A percentile compares a stretch with the other conserved stretches of the same genome.
These are phyloP conservation scores for Nannochloropsis gaditana DNA, from an alignment of 108 stramenopile genomes.

Conservation along the genomic window DNA sequence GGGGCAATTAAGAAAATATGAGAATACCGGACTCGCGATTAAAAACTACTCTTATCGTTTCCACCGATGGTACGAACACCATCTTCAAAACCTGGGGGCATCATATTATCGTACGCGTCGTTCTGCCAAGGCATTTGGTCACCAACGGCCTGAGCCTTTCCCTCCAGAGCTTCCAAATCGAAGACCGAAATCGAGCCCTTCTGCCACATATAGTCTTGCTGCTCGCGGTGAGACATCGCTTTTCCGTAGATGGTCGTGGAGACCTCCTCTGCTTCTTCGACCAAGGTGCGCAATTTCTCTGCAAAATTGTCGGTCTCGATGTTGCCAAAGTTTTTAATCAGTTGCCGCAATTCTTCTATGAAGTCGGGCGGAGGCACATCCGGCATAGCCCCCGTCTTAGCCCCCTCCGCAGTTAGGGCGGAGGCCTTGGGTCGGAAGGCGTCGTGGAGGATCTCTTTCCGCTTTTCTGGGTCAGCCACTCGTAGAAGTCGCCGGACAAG, in stretches of 20 bases:
- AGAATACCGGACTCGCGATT: not conserved
- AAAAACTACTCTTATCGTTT: slow-evolving; percentile 18
- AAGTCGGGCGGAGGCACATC: slow-evolving; percentile 21
- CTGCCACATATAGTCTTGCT: slow-evolving; percentile 21
- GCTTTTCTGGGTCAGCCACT: not conserved
- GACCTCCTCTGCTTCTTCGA: slow-evolving; percentile 19
- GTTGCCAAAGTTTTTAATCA: slow-evolving; percentile 4
- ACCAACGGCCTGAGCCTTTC: not conserved
- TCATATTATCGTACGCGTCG: not conserved
- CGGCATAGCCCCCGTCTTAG: not conserved
- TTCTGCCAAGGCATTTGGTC: slow-evolving; percentile 23
- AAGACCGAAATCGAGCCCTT: slow-evolving; percentile 18
- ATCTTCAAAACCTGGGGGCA: slow-evolving; percentile 23
- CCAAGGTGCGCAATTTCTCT: not conserved
- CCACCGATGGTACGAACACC: slow-evolving; percentile 19
- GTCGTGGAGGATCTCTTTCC: not conserved
- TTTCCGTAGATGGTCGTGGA: not conserved
- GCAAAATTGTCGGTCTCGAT: not conserved
- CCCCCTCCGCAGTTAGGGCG: not conserved
- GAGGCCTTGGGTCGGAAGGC: slow-evolving; percentile 21
- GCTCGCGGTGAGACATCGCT: not conserved
- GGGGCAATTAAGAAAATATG: too few species aligned
- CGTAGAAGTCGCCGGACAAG: slow-evolving; percentile 18
- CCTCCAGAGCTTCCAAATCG: not conserved
- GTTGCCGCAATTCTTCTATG: not conserved